Evolutionary conservation across 345 rosid species (phyloP).

Genomic region (thale cress (Arabidopsis thaliana)): TAIR10.1 NC_003074.8:1226501-1227000

Average conservation of each 20-base stretch:
- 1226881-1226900: conserved; percentile 74
- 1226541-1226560: conserved; percentile 87
- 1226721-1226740: conserved; percentile 59
- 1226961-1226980: conserved; percentile 76
- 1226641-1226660: conserved; percentile 74
- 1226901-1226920: conserved; percentile 54
- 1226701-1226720: conserved; percentile 63
- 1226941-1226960: conserved; percentile 69
- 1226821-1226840: conserved; percentile 79
- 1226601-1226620: conserved; percentile 75
- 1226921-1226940: conserved; percentile 70
- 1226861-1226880: conserved; percentile 69
- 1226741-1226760: conserved; percentile 52
- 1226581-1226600: conserved; percentile 64
- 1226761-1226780: conserved; percentile 34
- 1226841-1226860: conserved; percentile 79
- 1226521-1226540: conserved; percentile 61
- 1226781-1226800: conserved; percentile 7
- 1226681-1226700: conserved; percentile 60
- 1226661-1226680: conserved; percentile 60
- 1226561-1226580: conserved; percentile 77
- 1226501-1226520: conserved; percentile 56
- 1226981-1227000: conserved; percentile 93
- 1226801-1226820: conserved; percentile 36
- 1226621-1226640: conserved; percentile 76